Evolutionary conservation across 2,329 filamentous ascomycete genomes (phyloP).

Genomic region (Pleurostoma richardsiae): DNA sequence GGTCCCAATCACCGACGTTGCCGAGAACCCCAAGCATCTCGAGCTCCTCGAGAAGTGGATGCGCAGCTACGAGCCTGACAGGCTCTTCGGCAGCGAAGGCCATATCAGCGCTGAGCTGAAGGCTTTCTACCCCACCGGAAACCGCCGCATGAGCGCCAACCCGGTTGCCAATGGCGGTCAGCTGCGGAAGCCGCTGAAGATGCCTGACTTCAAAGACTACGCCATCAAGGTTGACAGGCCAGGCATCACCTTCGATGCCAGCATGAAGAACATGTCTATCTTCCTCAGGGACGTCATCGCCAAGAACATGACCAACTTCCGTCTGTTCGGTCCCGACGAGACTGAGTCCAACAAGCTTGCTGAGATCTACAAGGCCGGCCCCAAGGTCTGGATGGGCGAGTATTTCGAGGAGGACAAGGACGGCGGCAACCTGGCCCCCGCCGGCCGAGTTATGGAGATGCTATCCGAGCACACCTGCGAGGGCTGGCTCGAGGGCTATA

Average conservation of each 20-base stretch:
- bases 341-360: conserved; percentile 76
- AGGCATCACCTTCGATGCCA: conserved; percentile 50
- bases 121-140: conserved; percentile 55
- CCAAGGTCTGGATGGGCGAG: conserved; percentile 78
- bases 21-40: conserved; percentile 59
- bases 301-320: conserved; percentile 62
- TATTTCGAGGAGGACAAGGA: conserved; percentile 73
- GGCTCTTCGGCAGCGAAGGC: conserved; percentile 62
- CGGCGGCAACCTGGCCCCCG: conserved; percentile 65
- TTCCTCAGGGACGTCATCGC: conserved; percentile 65
- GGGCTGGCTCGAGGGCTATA: conserved; percentile 76
- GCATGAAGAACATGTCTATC: conserved; percentile 65
- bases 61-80: conserved; percentile 69
- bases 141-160: conserved; percentile 71
- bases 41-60: conserved; percentile 72
- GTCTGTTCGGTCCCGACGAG: conserved; percentile 75
- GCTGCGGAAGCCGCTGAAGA: conserved; percentile 59
- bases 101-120: conserved; percentile 58
- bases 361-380: conserved; percentile 65
- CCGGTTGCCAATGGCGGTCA: conserved; percentile 69
- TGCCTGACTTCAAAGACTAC: conserved; percentile 69
- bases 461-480: conserved; percentile 77
- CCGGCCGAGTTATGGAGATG: conserved; percentile 77
- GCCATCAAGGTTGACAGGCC: conserved; percentile 56
- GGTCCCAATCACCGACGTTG: conserved; percentile 68